These are phyloP conservation scores for Vachellia collinsii DNA, from an alignment of 306 rosid species.

Conservation along the genomic window DNA sequence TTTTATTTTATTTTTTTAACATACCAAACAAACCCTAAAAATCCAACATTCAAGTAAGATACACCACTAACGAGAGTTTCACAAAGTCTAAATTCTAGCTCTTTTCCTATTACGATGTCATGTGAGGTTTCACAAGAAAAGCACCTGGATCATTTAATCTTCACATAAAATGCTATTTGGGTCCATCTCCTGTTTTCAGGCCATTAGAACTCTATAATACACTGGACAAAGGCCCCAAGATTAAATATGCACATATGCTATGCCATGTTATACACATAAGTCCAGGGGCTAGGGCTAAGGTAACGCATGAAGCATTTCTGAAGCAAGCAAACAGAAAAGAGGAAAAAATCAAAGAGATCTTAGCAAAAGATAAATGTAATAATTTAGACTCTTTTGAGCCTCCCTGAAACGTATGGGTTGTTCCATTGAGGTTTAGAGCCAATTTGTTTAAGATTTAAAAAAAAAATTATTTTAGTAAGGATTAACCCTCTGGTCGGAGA, in stretches of 20 bases:
- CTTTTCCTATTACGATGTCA: neutral
- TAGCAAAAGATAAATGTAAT: too few relatives aligned
- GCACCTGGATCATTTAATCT: neutral
- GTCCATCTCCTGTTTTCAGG: neutral
- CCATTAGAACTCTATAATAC: neutral
- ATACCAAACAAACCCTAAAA: neutral
- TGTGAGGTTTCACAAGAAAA: neutral
- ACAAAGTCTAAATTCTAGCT: neutral
- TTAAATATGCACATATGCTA: neutral
- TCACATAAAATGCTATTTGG: neutral
- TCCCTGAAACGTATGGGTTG: neutral
- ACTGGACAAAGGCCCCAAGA: neutral
- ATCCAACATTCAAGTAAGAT: neutral
- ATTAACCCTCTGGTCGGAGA: neutral
- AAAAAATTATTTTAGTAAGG: neutral
- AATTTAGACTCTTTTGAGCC: neutral
- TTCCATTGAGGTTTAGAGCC: neutral
- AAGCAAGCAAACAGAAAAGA: neutral
- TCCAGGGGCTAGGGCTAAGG: neutral
- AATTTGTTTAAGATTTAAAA: too few relatives aligned
- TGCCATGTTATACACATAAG: neutral
- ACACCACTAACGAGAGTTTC: neutral
- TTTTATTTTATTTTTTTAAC: neutral
- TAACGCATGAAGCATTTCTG: neutral
- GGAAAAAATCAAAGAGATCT: neutral